A percentile compares a stretch with the other conserved stretches of the same genome.
phyloP scores from a whole-genome alignment of 1,139 yeast species.

The Hyphopichia burtonii region DNA sequence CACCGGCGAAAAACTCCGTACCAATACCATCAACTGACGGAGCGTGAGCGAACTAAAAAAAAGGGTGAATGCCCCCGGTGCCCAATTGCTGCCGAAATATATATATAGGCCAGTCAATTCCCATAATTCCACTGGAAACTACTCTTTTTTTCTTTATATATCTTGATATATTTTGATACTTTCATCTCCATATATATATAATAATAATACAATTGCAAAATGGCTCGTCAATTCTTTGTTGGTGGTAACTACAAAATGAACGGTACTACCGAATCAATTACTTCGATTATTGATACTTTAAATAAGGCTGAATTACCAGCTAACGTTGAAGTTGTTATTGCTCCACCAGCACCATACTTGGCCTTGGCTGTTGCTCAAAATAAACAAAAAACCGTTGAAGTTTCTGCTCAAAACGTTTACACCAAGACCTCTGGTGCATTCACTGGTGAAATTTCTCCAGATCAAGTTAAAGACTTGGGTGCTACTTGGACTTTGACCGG shows the following conservation, averaged over 20 bases:
- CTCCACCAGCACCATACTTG: constrained; percentile 95
- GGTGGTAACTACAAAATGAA: constrained; percentile 99
- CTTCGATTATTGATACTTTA: constrained; percentile 77
- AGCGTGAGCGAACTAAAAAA: background rate
- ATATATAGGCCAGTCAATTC: too few species aligned
- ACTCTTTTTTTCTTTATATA: too few species aligned
- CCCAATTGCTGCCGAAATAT: background rate
- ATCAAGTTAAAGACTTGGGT: constrained; percentile 86
- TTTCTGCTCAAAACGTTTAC: constrained; percentile 91
- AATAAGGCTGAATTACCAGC: constrained; percentile 74
- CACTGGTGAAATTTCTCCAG: constrained; percentile 96
- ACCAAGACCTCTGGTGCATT: constrained; percentile 90
- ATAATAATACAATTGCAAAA: constrained; percentile 8
- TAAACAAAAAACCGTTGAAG: constrained; percentile 69
- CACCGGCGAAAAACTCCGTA: background rate
- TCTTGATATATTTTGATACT: too few species aligned
- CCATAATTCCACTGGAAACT: too few species aligned
- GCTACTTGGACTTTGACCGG: constrained; percentile 96
- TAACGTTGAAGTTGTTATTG: constrained; percentile 84
- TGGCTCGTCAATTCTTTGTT: constrained; percentile 93
- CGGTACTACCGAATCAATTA: constrained; percentile 87
- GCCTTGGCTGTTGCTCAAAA: constrained; percentile 68
- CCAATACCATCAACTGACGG: constrained; percentile 5
- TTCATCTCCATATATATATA: background rate
- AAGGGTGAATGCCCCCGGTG: background rate